phyloP scores from a whole-genome alignment of 192 early-diverging fungal genomes.

The Coemansia reversa region DNA sequence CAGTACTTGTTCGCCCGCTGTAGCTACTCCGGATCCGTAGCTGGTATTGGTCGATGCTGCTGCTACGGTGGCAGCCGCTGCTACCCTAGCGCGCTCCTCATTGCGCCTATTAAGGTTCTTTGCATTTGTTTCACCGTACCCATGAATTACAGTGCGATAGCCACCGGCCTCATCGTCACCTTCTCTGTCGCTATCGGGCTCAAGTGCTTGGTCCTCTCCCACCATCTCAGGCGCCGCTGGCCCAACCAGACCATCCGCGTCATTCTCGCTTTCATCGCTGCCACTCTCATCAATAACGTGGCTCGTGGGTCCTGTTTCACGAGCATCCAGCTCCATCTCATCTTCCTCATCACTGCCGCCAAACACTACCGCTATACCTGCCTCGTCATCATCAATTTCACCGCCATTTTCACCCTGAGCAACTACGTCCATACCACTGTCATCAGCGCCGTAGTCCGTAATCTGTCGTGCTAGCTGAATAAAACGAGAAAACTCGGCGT shows the following conservation, averaged over 20 bases:
- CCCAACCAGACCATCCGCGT: background rate
- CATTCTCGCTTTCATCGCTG: conserved; percentile 40
- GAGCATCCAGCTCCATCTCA: conserved; percentile 59
- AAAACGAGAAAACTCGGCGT: conserved; percentile 83
- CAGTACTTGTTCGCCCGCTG: conserved; percentile 7
- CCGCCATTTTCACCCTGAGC: background rate
- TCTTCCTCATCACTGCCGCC: conserved; percentile 90
- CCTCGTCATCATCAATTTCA: conserved; percentile 69
- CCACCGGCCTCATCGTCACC: conserved; percentile 29
- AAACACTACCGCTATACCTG: conserved; percentile 94
- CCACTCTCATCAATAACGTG: conserved; percentile 44
- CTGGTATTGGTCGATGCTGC: conserved; percentile 18
- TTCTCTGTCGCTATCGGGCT: conserved; percentile 10
- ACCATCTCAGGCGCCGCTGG: background rate
- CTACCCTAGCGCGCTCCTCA: conserved; percentile 27
- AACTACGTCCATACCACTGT: conserved; percentile 49
- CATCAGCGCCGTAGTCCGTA: conserved; percentile 75
- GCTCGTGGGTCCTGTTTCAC: conserved; percentile 56
- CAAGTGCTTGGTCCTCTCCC: conserved; percentile 4
- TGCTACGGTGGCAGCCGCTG: conserved; percentile 9
- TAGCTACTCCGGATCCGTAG: conserved; percentile 5
- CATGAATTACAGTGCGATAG: conserved; percentile 44
- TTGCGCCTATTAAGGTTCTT: conserved; percentile 31
- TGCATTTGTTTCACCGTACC: conserved; percentile 37
- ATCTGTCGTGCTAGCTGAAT: conserved; percentile 93